Percentiles rank a stretch among this genome's conserved stretches.
phyloP scores from a whole-genome alignment of 163 green algal species.

The Scenedesmus sp. region DNA sequence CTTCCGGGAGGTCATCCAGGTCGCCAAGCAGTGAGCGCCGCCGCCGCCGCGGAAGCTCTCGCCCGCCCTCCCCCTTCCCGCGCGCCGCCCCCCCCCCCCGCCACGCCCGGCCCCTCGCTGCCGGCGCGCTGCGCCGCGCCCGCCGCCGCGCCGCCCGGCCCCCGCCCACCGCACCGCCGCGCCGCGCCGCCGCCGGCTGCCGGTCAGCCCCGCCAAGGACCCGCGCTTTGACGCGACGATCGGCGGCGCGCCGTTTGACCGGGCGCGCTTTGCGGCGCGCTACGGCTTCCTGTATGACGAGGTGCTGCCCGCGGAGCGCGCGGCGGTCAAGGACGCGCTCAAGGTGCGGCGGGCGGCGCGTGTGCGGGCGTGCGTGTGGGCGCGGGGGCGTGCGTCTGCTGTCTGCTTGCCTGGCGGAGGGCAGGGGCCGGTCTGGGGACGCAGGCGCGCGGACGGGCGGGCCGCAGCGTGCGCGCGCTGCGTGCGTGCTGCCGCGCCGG shows the following conservation, averaged over 20 bases:
- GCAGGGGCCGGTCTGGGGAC: no score
- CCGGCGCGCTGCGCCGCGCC: neutral
- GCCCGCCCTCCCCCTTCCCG: neutral
- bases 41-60: neutral
- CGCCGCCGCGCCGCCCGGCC: no score
- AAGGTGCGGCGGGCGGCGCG: neutral
- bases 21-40: constrained; percentile 33
- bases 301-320: constrained; percentile 75
- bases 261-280: constrained; percentile 42
- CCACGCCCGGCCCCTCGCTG: neutral
- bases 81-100: neutral
- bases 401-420: no score
- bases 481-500: no score
- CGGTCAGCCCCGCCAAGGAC: constrained; percentile 64
- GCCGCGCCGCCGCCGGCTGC: neutral
- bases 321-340: constrained; percentile 60
- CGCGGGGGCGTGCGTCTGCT: no score
- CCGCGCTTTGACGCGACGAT: constrained; percentile 80
- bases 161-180: no score
- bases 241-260: constrained; percentile 7
- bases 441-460: no score
- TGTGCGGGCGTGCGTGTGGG: no score
- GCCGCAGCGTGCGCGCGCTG: no score
- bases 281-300: constrained; percentile 94
- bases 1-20: constrained; percentile 73